Percentiles rank a stretch among this genome's conserved stretches.
These are phyloP conservation scores for Mortierella sp. DNA, from an alignment of 371 early-diverging fungal species.

Conservation along the genomic window DNA sequence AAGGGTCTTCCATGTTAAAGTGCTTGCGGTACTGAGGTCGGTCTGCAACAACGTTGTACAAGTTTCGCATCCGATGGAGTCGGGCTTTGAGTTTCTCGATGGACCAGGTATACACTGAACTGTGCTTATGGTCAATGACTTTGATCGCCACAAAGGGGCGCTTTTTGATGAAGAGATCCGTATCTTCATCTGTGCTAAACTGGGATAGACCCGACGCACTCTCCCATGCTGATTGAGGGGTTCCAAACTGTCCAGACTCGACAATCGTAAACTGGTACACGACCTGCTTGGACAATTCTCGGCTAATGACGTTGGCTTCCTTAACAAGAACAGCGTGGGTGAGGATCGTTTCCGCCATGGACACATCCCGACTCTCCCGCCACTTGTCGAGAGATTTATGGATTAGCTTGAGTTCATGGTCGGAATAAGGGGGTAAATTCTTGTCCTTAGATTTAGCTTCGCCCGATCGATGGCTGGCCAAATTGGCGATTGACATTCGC, in stretches of 20 bases:
- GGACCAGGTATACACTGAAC: slow-evolving; percentile 80
- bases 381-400: slow-evolving; percentile 62
- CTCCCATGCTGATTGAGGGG: slow-evolving; percentile 73
- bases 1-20: slow-evolving; percentile 82
- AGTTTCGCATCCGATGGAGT: slow-evolving; percentile 80
- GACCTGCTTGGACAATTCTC: slow-evolving; percentile 80
- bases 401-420: slow-evolving; percentile 62
- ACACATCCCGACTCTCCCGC: slow-evolving; percentile 72
- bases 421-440: slow-evolving; percentile 50
- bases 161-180: slow-evolving; percentile 56
- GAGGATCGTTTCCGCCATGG: slow-evolving; percentile 79
- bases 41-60: slow-evolving; percentile 76
- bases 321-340: slow-evolving; percentile 80
- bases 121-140: slow-evolving; percentile 78
- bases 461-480: slow-evolving; percentile 27
- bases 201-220: slow-evolving; percentile 62
- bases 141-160: slow-evolving; percentile 75
- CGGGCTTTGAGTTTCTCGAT: slow-evolving; percentile 72
- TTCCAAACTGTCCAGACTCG: slow-evolving; percentile 64
- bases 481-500: slow-evolving; percentile 52
- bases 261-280: slow-evolving; percentile 85
- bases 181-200: slow-evolving; percentile 68
- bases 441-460: background rate
- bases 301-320: slow-evolving; percentile 88
- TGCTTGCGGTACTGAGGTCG: slow-evolving; percentile 76